Evolutionary conservation across 768 basidiomycete genomes (phyloP).

Genomic region (Suillus discolor): DNA sequence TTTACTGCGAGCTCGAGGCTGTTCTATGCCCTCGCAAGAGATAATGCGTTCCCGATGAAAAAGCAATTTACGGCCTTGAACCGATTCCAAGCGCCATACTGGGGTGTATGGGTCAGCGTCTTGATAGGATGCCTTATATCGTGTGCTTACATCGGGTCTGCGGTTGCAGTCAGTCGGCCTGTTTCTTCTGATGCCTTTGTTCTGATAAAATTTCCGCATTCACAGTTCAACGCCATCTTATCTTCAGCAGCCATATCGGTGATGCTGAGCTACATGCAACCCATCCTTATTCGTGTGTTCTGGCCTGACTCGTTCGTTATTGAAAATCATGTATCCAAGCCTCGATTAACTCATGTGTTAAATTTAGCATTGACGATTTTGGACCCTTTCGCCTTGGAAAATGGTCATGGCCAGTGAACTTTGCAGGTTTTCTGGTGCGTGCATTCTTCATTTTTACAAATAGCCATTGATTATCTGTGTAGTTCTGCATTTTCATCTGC

Average conservation of each 20-base stretch:
- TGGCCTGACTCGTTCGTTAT: conserved; percentile 51
- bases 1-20: conserved; percentile 60
- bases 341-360: conserved; percentile 50
- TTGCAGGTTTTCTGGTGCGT: conserved; percentile 47
- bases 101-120: conserved; percentile 58
- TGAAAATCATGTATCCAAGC: conserved; percentile 27
- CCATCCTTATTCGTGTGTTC: conserved; percentile 58
- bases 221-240: conserved; percentile 55
- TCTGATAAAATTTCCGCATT: neutral
- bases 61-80: conserved; percentile 51
- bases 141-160: conserved; percentile 60
- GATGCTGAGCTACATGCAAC: conserved; percentile 60
- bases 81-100: conserved; percentile 54
- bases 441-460: neutral
- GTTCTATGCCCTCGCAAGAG: conserved; percentile 59
- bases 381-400: conserved; percentile 56
- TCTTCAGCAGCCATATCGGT: conserved; percentile 60
- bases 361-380: conserved; percentile 46
- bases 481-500: conserved; percentile 58
- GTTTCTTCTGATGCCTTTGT: neutral
- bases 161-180: conserved; percentile 47
- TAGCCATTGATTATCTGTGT: conserved; percentile 7
- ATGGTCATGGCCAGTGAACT: conserved; percentile 55
- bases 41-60: conserved; percentile 53
- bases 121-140: conserved; percentile 55